phyloP scores from a whole-genome alignment of 306 rosid genomes.

The Prosopis cineraria region DNA sequence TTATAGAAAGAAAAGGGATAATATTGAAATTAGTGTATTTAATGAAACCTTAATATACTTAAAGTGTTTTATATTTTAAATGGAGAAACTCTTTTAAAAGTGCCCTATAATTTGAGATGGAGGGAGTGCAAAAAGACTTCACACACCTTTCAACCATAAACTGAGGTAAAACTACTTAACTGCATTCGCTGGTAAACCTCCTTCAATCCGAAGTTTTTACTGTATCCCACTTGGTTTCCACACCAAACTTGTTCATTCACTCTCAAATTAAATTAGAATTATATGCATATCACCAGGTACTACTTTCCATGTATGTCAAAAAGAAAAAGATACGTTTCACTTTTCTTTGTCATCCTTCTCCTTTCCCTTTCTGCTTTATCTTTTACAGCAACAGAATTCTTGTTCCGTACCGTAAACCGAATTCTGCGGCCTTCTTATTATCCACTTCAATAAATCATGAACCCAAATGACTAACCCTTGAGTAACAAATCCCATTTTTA shows the following conservation, averaged over 20 bases:
- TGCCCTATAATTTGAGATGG: too few relatives aligned
- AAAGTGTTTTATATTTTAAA: too few relatives aligned
- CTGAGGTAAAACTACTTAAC: background rate
- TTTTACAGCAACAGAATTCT: background rate
- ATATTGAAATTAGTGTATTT: too few relatives aligned
- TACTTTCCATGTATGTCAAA: background rate
- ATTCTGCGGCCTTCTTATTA: background rate
- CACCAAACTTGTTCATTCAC: background rate
- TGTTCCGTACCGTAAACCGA: constrained; percentile 27
- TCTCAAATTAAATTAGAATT: background rate
- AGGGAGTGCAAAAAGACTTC: too few relatives aligned
- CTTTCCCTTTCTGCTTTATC: constrained; percentile 14
- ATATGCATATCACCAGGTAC: background rate
- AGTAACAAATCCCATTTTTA: background rate
- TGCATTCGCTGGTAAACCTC: background rate
- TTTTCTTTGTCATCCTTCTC: background rate
- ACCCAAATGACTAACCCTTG: background rate
- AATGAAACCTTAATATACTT: too few relatives aligned
- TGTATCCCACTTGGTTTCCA: background rate
- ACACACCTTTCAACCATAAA: too few relatives aligned
- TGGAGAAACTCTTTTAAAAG: too few relatives aligned
- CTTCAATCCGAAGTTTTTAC: background rate
- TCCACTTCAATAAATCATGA: background rate
- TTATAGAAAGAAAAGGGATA: too few relatives aligned
- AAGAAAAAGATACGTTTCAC: background rate